Base-by-base conservation (phyloP, 1,284 basidiomycete genomes). In the Earliella scabrosa region DNA sequence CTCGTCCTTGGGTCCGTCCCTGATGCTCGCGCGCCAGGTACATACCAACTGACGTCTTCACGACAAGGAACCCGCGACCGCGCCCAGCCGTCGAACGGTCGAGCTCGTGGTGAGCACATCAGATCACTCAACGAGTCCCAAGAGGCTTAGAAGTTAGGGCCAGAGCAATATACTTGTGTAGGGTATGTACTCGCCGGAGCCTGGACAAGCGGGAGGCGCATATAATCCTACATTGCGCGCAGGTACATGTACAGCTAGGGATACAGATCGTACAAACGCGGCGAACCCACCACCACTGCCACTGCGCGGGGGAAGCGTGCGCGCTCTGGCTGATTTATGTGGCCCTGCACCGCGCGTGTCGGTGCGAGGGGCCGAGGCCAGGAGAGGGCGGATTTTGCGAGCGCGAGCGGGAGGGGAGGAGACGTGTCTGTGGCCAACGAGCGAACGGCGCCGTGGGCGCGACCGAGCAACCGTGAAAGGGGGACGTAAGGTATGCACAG, bases 161-260 rank as follows among this genome's bases (percentile, higher is more conserved):
- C 16, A 40, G 27, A 29, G 35, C 41, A 52, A 23, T 52, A 36
- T 55, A 35, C 29, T 50, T 50, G 16, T 51, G 49, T 56, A 51
- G 49, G 45, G 39, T 51, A 48, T n/a, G 45, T 50, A 27, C 41
- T 54, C 49, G 10, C 38, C 23, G 20, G 43, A 26, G 34, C n/a
- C n/a, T n/a, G n/a, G n/a, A n/a, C n/a, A n/a, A n/a, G n/a, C n/a
- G n/a, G n/a, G n/a, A n/a, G n/a, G n/a, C n/a, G n/a, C n/a, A 38
- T 41, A 39, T 52, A 54, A 47, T 63, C 61, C 53, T 63, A 63
- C 61, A 63, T 18, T 38, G 50, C 53, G 24, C 40, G 9, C 24
- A 21, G 6, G 20, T 48, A 54, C 50, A 60, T 43, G 49, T 58
- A 63, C 61, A 63, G 39, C 61, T 63, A 63, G 36, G 58, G 61